Evolutionary conservation across 1,284 basidiomycete genomes (phyloP), one percentile per base, ranked within the genome.

Genomic region (Boletellus deceptivus): DNA sequence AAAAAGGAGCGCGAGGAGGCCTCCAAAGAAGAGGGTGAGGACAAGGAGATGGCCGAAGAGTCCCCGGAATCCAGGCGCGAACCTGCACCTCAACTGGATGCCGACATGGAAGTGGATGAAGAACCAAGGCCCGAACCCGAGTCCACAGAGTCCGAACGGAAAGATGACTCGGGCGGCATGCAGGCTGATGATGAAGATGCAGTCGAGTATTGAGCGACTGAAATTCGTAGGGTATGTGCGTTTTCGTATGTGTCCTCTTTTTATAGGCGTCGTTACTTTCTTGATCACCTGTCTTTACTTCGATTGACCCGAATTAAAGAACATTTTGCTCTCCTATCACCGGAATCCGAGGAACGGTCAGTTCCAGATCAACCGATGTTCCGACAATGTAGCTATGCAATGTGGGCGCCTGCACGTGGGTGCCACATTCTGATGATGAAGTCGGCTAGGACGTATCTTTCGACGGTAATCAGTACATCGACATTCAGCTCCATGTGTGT

Each of bases 161-260:
- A 77, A 66, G 77, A 72, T 38, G 68, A 70, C 52, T 58, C 70
- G 20, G 65, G 69, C 40, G 64, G 68, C 31, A 71, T 72, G 61
- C 74, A 67, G 42, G 76, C 74, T 43, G 78, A 82, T 48, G 80
- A 82, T 45, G 80, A 82, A 56, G 80, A 83, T 60, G 80, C 80
- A 22, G 79, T 82, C 47, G 80, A 82, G 68, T 82, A 83, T 63
- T 82, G 50, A 69, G 25, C 35, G 33, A 44, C 39, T 34, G 48
- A 35, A 41, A 45, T 50, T 18, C 24, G 55, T 56, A 53, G 63
- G 63, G 56, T 60, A 66, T 63, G 59, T 65, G 49, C 52, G 31
- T 59, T 54, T 48, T 34, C 61, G 60, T 63, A 60, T 53, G 56
- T 60, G 56, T 60, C 52, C 48, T 45, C 34, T 51, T 54, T 55